Base-by-base conservation (phyloP, 345 rosid species). In the Xanthoceras sorbifolium region DNA sequence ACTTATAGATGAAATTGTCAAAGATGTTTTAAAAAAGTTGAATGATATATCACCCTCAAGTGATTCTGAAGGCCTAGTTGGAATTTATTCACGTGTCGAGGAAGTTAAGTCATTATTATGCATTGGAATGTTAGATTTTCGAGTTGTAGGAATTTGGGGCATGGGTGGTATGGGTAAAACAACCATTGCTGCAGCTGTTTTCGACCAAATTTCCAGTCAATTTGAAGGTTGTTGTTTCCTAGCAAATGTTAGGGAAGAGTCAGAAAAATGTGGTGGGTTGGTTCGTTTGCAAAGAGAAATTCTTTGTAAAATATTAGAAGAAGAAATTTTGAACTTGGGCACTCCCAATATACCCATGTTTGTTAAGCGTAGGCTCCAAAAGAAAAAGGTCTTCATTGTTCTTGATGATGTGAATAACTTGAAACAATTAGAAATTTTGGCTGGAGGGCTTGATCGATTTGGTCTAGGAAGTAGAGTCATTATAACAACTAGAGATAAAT, bases 151-250 rank as follows among this genome's bases (percentile, higher is more conserved):
- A 61, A 61, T 61, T 61, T 61, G 64, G 64, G 64, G 64, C 6
- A 61, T 61, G 64, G 64, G 64, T 61, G 64, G 64, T 14, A 26
- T 61, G 3, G 64, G 64, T 61, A 61, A 61, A 61, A 61, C 64
- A 61, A 61, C 64, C 28, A 9, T 61, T 61, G 26, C 26, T 9
- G 15, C 1, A 61, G 12, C 64, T 61, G 7, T 61, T 61, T 61
- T 23, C 25, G 64, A 61, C 3, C 29, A 28, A 14, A 23, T 61
- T 28, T 61, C 64, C 6, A 8, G 34, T 61, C 34, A 61, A 26
- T 61, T 23, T 61, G 64, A 61, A 23, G 32, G 64, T 26, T 23
- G 18, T 23, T 59, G 63, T 59, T 61, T 12, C 32, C 2, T 26
- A 25, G 17, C 6, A 26, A 23, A 61, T n/a, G 26, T 61, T 9